Evolutionary conservation across 495 filamentous ascomycete genomes (phyloP).

Genomic region (Penicillium fimorum): DNA sequence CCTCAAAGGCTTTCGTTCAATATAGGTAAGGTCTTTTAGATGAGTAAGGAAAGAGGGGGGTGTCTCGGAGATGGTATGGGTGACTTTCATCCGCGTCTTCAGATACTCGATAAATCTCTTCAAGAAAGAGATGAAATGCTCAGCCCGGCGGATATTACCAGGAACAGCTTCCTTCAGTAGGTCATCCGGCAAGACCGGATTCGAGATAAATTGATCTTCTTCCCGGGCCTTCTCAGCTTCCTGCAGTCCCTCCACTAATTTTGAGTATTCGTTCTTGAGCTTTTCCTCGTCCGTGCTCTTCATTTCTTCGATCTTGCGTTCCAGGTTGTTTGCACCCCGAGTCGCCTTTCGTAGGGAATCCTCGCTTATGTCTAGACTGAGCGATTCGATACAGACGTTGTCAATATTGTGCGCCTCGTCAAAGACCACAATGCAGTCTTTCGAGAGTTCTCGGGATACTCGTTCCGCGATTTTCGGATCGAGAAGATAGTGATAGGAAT

Average conservation of each 20-base stretch:
- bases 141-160: constrained; percentile 92
- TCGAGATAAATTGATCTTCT: constrained; percentile 96
- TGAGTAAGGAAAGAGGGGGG: constrained; percentile 91
- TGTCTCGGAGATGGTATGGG: constrained; percentile 95
- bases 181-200: constrained; percentile 56
- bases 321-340: constrained; percentile 83
- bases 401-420: constrained; percentile 99
- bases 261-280: constrained; percentile 90
- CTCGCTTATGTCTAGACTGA: constrained; percentile 94
- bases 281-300: constrained; percentile 87
- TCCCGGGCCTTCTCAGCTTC: constrained; percentile 84
- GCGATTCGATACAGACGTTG: constrained; percentile 97
- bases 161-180: constrained; percentile 80
- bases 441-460: constrained; percentile 93
- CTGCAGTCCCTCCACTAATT: constrained; percentile 88
- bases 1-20: constrained; percentile 91
- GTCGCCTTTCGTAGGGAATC: constrained; percentile 88
- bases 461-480: constrained; percentile 98
- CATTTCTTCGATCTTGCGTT: constrained; percentile 89
- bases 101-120: constrained; percentile 97
- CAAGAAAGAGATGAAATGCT: constrained; percentile 94
- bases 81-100: constrained; percentile 97
- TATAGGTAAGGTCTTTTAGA: constrained; percentile 92
- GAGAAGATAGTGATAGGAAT: constrained; percentile 97
- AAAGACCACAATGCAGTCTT: constrained; percentile 98